These are phyloP conservation scores for Coniella lustricola DNA, from an alignment of 2,329 filamentous ascomycete genomes.

Conservation along the genomic window DNA sequence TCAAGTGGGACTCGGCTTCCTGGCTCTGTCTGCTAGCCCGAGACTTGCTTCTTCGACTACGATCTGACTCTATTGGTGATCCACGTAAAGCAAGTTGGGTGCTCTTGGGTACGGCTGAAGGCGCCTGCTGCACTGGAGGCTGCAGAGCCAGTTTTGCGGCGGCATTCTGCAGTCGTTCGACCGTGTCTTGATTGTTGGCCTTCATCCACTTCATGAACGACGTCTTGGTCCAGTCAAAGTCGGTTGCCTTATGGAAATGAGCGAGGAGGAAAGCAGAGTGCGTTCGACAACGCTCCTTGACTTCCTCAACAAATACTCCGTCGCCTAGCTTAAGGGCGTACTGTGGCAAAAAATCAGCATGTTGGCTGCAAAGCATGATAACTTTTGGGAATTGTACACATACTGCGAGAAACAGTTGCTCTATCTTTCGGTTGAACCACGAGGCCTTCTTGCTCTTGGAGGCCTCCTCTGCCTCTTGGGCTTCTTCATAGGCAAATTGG, in stretches of 20 bases:
- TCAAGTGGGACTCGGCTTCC: conserved; percentile 22
- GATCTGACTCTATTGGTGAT: conserved; percentile 9
- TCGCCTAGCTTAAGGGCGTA: conserved; percentile 48
- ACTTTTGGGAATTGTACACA: neutral
- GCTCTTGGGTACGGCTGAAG: conserved; percentile 5
- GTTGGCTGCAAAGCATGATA: neutral
- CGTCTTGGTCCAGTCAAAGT: conserved; percentile 37
- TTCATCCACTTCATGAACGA: conserved; percentile 44
- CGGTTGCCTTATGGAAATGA: conserved; percentile 39
- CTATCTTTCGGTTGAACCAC: conserved; percentile 22
- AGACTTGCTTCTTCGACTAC: conserved; percentile 17
- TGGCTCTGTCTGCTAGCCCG: conserved; percentile 20
- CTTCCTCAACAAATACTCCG: conserved; percentile 44
- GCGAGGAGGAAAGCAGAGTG: conserved; percentile 46
- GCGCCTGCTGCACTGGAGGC: conserved; percentile 8
- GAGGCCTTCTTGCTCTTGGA: conserved; percentile 28
- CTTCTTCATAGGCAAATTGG: conserved; percentile 46
- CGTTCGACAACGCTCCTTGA: conserved; percentile 36
- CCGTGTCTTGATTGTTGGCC: conserved; percentile 18
- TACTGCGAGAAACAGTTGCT: conserved; percentile 31
- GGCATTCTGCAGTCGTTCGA: conserved; percentile 5
- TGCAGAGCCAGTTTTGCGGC: neutral
- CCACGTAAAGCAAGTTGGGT: conserved; percentile 10
- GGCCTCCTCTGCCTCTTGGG: conserved; percentile 15
- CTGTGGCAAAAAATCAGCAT: conserved; percentile 22